Evolutionary conservation across 768 basidiomycete genomes (phyloP).

Genomic region (Russula sp.): DNA sequence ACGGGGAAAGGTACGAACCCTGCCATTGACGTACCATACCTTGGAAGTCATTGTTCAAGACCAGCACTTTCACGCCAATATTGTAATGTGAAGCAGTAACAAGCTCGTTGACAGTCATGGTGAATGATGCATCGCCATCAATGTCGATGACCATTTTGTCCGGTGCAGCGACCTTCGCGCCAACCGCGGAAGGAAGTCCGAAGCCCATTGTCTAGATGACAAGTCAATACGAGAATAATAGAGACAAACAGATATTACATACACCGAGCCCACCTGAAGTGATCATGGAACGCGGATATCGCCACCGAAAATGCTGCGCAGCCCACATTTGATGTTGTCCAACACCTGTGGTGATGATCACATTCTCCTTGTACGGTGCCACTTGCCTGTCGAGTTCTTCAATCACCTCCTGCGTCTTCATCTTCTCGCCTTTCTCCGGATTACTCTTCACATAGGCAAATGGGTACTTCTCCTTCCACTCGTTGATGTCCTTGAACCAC

Average conservation of each 20-base stretch:
- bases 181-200: constrained; percentile 89
- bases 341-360: constrained; percentile 89
- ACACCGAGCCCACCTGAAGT: constrained; percentile 94
- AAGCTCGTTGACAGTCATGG: constrained; percentile 99
- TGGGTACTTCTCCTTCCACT: constrained; percentile 85
- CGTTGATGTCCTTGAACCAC: constrained; percentile 80
- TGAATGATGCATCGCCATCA: constrained; percentile 97
- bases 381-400: constrained; percentile 84
- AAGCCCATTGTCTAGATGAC: constrained; percentile 87
- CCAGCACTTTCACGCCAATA: constrained; percentile 92
- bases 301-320: constrained; percentile 91
- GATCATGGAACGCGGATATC: constrained; percentile 76
- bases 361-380: constrained; percentile 74
- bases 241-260: constrained; percentile 31
- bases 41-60: constrained; percentile 96
- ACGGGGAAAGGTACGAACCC: constrained; percentile 43
- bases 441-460: constrained; percentile 74
- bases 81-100: constrained; percentile 85
- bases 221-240: constrained; percentile 5
- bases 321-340: constrained; percentile 99
- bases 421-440: constrained; percentile 47
- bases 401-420: constrained; percentile 97
- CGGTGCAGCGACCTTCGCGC: constrained; percentile 94
- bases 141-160: constrained; percentile 92
- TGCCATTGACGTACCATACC: constrained; percentile 99